Percentiles rank a stretch among this genome's conserved stretches.
These are phyloP conservation scores for Malus sieversii DNA, from an alignment of 306 rosid species.

Conservation along the genomic window DNA sequence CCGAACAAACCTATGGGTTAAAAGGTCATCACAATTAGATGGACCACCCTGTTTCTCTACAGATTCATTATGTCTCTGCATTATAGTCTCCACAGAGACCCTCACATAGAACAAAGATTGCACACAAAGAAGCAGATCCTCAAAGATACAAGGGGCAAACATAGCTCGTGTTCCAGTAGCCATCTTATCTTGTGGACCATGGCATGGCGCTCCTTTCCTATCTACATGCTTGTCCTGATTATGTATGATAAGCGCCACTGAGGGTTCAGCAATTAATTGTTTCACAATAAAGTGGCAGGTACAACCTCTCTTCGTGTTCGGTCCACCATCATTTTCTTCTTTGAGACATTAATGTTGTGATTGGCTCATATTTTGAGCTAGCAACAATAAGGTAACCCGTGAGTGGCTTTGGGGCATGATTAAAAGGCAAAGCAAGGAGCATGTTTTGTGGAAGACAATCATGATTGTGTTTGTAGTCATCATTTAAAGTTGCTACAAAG, in stretches of 20 bases:
- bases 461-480: no score
- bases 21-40: conserved; percentile 80
- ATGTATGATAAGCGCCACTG: conserved; percentile 68
- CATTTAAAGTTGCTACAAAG: no score
- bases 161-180: no score
- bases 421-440: no score
- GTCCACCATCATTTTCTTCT: conserved; percentile 41
- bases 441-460: no score
- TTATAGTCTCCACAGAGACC: conserved; percentile 91
- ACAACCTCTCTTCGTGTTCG: conserved; percentile 91
- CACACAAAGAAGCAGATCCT: conserved; percentile 39
- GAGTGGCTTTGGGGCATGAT: no score
- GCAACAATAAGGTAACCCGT: no score
- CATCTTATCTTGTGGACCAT: no score
- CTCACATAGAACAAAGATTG: conserved; percentile 73
- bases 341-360: no score
- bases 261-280: conserved; percentile 27
- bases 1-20: conserved; percentile 77
- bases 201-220: conserved; percentile 52
- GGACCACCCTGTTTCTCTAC: conserved; percentile 93
- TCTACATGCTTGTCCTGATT: conserved; percentile 31
- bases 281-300: conserved; percentile 90
- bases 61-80: conserved; percentile 86
- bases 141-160: no score
- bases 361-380: no score